A percentile compares a stretch with the other conserved stretches of the same genome.
phyloP scores from a whole-genome alignment of 805 yeast species.

The Ogataea wickerhamii region DNA sequence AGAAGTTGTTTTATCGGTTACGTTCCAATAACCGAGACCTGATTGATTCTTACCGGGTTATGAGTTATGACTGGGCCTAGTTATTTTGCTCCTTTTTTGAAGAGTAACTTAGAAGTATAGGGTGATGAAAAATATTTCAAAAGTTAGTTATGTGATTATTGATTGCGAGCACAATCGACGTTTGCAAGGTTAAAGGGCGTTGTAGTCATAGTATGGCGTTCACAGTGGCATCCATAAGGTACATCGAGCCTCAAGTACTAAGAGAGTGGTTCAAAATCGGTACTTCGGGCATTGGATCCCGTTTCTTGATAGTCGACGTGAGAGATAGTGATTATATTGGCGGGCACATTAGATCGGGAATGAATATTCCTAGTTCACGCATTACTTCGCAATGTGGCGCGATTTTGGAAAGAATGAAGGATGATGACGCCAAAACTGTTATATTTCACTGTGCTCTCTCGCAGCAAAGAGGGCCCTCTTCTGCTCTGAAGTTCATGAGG shows the following conservation, averaged over 20 bases:
- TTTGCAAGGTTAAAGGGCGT: no score
- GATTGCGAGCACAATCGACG: no score
- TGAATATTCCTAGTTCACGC: constrained; percentile 51
- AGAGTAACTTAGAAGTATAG: no score
- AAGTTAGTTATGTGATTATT: no score
- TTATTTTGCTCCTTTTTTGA: no score
- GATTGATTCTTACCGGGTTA: no score
- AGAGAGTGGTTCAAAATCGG: constrained; percentile 43
- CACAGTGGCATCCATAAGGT: constrained; percentile 42
- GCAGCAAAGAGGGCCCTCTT: constrained; percentile 88
- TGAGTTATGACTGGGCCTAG: no score
- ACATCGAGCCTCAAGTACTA: constrained; percentile 43
- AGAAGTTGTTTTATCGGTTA: no score
- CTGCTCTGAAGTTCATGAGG: constrained; percentile 63
- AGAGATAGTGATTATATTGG: constrained; percentile 82
- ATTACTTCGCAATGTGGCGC: constrained; percentile 39
- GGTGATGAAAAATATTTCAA: no score
- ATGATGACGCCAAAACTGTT: constrained; percentile 42
- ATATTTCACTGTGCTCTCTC: constrained; percentile 90
- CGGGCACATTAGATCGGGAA: constrained; percentile 58
- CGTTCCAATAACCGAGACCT: no score
- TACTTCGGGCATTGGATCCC: constrained; percentile 36
- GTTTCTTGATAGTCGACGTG: constrained; percentile 69
- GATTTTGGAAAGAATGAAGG: constrained; percentile 34
- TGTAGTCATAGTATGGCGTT: constrained; percentile 13